Conservation (phyloP, 1,284 basidiomycete species). For the Apiotrichum mycotoxinovorans region DNA sequence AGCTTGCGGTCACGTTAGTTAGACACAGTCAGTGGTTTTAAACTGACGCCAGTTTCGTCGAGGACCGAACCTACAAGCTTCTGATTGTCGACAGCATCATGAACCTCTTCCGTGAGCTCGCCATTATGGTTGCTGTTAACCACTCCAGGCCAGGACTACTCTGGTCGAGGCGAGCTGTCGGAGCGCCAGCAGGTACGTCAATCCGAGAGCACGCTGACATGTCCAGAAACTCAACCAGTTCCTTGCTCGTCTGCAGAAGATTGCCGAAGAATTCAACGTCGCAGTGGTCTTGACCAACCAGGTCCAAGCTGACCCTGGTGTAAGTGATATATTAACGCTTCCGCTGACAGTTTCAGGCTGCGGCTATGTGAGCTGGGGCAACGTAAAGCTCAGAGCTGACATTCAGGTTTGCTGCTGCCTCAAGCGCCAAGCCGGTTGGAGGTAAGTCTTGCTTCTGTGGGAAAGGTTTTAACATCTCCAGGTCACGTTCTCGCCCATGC, state of each 20-base stretch:
- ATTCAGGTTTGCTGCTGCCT: conserved; percentile 71
- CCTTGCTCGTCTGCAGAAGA: conserved; percentile 81
- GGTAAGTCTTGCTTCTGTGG: too few relatives aligned
- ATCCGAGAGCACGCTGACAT: background rate
- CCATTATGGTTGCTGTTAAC: conserved; percentile 2
- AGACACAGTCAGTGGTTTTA: background rate
- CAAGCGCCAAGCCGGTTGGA: conserved; percentile 78
- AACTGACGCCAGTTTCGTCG: conserved; percentile 40
- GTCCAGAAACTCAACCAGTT: conserved; percentile 62
- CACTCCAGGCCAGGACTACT: conserved; percentile 65
- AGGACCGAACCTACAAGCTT: conserved; percentile 50
- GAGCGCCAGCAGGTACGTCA: conserved; percentile 70
- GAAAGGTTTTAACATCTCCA: conserved; percentile 15
- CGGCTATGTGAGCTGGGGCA: conserved; percentile 62
- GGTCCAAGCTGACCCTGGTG: conserved; percentile 82
- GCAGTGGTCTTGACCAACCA: conserved; percentile 86
- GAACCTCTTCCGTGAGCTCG: conserved; percentile 73
- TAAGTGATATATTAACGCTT: conserved; percentile 11
- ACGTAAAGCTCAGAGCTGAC: background rate
- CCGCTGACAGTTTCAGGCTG: conserved; percentile 51
- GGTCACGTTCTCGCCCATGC: conserved; percentile 50
- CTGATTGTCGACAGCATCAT: conserved; percentile 77
- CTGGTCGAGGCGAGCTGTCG: conserved; percentile 84
- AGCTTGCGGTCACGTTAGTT: conserved; percentile 45
- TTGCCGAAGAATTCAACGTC: conserved; percentile 83